These are phyloP conservation scores for Zostera marina DNA, from an alignment of 116 monocot genomes.

Conservation along the genomic window DNA sequence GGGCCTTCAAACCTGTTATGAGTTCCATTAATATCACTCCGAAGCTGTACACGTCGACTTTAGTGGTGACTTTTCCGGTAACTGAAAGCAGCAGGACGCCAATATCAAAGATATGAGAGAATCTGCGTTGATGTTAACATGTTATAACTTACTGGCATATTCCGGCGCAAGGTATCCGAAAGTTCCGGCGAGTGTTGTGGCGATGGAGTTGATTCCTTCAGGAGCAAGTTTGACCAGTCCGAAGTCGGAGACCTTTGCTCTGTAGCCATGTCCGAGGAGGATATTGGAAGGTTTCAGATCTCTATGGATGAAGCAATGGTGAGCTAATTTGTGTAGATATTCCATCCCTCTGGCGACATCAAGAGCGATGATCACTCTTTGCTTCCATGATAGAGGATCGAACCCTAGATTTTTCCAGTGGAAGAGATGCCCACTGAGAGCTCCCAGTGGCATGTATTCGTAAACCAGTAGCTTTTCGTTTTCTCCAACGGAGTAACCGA, in stretches of 20 bases:
- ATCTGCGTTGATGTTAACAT: neutral
- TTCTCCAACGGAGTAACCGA: conserved; percentile 61
- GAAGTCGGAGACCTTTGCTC: conserved; percentile 81
- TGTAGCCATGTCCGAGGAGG: conserved; percentile 54
- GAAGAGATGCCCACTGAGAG: conserved; percentile 71
- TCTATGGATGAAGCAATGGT: conserved; percentile 71
- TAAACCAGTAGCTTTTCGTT: conserved; percentile 68
- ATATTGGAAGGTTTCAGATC: conserved; percentile 85
- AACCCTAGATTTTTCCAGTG: conserved; percentile 29
- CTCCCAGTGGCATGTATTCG: conserved; percentile 77
- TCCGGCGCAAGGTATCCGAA: conserved; percentile 91
- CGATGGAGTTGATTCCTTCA: conserved; percentile 52
- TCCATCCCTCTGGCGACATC: conserved; percentile 87
- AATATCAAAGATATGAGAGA: neutral
- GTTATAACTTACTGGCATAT: conserved; percentile 54
- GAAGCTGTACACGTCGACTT: conserved; percentile 27
- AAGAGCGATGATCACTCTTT: conserved; percentile 61
- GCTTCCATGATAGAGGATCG: conserved; percentile 73
- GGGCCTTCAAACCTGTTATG: conserved; percentile 21
- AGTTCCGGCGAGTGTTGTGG: conserved; percentile 71
- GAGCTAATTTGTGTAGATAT: conserved; percentile 74
- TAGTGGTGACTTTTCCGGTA: conserved; percentile 21
- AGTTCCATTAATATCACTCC: conserved; percentile 37
- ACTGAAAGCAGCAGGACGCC: no score
- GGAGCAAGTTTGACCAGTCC: conserved; percentile 75